These are phyloP conservation scores for Pelomyxa schiedti DNA, from an alignment of 78 protist species.

Conservation along the genomic window DNA sequence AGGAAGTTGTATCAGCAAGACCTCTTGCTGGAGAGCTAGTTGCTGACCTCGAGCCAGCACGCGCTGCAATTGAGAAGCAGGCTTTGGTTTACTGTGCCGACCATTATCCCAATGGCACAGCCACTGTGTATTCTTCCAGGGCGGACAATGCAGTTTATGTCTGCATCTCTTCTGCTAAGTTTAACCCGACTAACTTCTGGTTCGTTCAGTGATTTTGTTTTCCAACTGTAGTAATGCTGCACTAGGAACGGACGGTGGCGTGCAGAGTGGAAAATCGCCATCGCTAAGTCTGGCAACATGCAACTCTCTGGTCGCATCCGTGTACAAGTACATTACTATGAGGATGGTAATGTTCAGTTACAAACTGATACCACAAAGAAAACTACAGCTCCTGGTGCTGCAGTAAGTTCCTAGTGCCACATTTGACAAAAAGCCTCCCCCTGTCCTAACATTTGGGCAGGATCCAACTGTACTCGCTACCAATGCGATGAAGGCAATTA, in stretches of 20 bases:
- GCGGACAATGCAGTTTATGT: not conserved
- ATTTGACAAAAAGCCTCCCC: no score
- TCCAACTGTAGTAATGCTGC: not conserved
- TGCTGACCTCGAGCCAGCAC: not conserved
- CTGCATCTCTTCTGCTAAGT: constrained; percentile 7
- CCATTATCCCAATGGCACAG: not conserved
- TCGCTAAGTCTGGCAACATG: not conserved
- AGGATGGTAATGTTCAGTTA: constrained; percentile 22
- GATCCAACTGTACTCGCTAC: not conserved
- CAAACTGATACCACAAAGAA: not conserved
- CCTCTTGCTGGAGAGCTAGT: not conserved
- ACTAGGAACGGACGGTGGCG: constrained; percentile 24
- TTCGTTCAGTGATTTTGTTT: not conserved
- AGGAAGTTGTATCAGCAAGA: not conserved
- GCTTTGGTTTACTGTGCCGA: not conserved
- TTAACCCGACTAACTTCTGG: constrained; percentile 16
- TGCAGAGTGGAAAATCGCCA: constrained; percentile 4
- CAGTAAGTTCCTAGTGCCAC: not conserved
- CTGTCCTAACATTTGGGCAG: not conserved
- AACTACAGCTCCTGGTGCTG: not conserved
- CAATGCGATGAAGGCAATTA: not conserved
- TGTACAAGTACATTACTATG: not conserved
- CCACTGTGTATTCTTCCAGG: not conserved
- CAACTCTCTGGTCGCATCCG: not conserved
- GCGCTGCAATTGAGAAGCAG: not conserved